Evolutionary conservation across 2,329 filamentous ascomycete species (phyloP), one percentile per base, ranked within the genome.

Genomic region (Penicillium aurantiogriseum): DNA sequence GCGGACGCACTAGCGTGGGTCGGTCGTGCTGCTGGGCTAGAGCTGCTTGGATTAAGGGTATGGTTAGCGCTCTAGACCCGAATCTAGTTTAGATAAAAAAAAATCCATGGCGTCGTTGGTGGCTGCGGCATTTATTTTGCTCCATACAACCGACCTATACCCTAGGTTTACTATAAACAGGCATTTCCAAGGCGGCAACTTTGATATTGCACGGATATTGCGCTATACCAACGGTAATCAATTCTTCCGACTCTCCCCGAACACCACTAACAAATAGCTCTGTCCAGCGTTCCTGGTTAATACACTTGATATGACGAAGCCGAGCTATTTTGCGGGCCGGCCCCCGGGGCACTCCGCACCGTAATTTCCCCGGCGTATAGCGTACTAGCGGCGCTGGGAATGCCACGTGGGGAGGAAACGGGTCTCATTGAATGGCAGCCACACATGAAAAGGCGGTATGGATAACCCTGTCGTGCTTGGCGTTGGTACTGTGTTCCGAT

Each of bases 381-480:
- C 39, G 40, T 33, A 35, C 31, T 36, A 42, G 42, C 21, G 46
- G 48, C 42, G 35, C 54, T 56, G 42, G 45, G 23, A 42, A 43
- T 45, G 56, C 60, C 63, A 67, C 64, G 62, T 67, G 63, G 63
- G 60, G 10, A 47, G 27, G 36, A 47, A 35, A 13, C 39, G 33
- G 25, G 50, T 31, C 38, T 47, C 49, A 59, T 59, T 59, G 54
- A 63, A 42, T 59, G 54, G 51, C 33, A 52, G 45, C 51, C 53
- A 44, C 38, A 31, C 27, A 27, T 36, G 48, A 59, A 62, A 59
- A 55, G 51, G 58, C 61, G 63, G 61, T 65, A 58, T 60, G 44
- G n/a, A 36, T 40, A 35, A 31, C 29, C 52, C 21, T 50, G 54
- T 33, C 21, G 25, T 51, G 50, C 61, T 57, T 57, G 50, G 50